These are phyloP conservation scores for Euphorbia corollata DNA, from an alignment of 441 rosid genomes.

Conservation along the genomic window DNA sequence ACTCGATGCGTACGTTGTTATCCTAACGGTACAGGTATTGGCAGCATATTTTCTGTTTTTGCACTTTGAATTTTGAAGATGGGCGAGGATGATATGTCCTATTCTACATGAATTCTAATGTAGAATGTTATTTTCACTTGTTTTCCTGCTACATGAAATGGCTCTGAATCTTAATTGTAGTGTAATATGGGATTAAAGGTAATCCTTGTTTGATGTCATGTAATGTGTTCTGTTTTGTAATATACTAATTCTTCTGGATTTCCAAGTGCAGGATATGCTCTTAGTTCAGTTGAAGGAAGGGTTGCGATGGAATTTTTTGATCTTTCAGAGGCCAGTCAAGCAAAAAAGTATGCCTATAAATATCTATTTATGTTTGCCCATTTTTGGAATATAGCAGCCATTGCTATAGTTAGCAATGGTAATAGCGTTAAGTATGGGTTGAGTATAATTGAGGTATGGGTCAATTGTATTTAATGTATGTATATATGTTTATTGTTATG, in stretches of 20 bases:
- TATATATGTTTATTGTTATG: too few species aligned
- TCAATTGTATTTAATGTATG: too few species aligned
- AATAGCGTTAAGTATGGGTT: too few species aligned
- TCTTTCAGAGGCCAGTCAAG: conserved; percentile 83
- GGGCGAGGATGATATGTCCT: neutral
- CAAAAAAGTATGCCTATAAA: conserved; percentile 63
- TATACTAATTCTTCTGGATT: conserved; percentile 16
- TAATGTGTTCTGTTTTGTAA: neutral
- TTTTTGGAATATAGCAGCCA: too few species aligned
- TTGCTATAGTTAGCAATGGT: too few species aligned
- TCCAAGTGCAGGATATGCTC: conserved; percentile 71
- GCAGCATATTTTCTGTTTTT: neutral
- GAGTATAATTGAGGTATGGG: too few species aligned
- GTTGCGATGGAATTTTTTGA: conserved; percentile 95
- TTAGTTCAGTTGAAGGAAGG: conserved; percentile 91
- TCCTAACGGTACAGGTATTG: conserved; percentile 88
- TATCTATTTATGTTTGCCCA: too few species aligned
- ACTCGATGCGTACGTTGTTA: conserved; percentile 91
- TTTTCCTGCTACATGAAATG: neutral
- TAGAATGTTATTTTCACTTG: neutral
- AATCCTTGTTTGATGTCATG: neutral
- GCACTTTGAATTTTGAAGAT: neutral
- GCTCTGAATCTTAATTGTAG: neutral
- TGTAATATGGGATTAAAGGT: neutral
- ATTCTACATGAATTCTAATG: neutral